Conservation (phyloP, 257 asterid species). For the Solanum infundibuliforme region DNA sequence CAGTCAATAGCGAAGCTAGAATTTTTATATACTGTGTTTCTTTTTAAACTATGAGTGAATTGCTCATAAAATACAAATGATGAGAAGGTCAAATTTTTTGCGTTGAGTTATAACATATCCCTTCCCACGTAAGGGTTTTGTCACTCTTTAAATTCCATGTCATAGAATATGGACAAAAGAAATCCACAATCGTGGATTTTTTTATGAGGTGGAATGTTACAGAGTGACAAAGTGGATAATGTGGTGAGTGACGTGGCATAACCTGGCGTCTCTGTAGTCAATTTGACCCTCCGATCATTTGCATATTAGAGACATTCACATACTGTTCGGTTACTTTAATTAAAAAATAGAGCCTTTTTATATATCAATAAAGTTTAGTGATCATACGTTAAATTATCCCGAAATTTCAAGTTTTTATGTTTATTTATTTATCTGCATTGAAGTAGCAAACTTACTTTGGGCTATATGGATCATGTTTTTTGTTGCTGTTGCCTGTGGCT, state of each 20-base stretch:
- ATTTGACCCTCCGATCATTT: not conserved
- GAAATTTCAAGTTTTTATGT: not conserved
- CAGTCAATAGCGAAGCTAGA: not conserved
- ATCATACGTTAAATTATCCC: not conserved
- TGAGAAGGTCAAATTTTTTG: not conserved
- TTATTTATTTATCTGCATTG: no score
- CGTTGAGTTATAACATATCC: not conserved
- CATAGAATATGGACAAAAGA: not conserved
- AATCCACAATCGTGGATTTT: no score
- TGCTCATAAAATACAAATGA: not conserved
- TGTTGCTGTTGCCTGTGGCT: constrained; percentile 59
- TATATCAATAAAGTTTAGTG: not conserved
- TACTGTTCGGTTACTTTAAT: not conserved
- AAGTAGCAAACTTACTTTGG: constrained; percentile 36
- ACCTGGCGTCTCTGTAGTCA: not conserved
- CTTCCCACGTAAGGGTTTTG: no score
- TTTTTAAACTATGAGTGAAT: not conserved
- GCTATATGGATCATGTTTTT: constrained; percentile 68
- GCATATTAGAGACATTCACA: not conserved
- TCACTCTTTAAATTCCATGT: not conserved
- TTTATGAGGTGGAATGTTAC: not conserved
- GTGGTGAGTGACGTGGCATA: not conserved
- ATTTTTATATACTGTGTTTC: no score
- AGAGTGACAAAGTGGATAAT: not conserved
- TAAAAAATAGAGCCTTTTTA: not conserved